A percentile compares a stretch with the other conserved stretches of the same genome.
Evolutionary conservation across 2,329 filamentous ascomycete species (phyloP).

Genomic region (Colletotrichum lini): DNA sequence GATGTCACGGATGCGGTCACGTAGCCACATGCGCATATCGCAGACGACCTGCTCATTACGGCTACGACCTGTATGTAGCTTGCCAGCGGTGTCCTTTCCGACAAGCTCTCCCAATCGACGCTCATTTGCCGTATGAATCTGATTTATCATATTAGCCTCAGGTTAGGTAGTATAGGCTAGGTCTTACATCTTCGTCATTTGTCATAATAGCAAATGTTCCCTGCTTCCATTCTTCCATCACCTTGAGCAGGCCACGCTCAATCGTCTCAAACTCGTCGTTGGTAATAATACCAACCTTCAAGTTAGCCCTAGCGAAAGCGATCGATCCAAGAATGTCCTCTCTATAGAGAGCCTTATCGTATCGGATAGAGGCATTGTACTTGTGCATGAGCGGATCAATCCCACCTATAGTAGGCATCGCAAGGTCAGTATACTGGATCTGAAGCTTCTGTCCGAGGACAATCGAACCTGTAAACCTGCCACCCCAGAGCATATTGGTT

Average conservation of each 20-base stretch:
- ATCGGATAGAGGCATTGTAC: constrained; percentile 87
- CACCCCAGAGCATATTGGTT: constrained; percentile 43
- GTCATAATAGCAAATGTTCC: constrained; percentile 66
- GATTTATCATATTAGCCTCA: constrained; percentile 1
- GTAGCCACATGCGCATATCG: constrained; percentile 82
- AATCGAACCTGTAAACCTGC: constrained; percentile 61
- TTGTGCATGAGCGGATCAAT: constrained; percentile 85
- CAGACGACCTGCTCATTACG: constrained; percentile 82
- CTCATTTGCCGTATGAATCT: constrained; percentile 69
- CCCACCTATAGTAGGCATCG: neutral
- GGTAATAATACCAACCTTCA: constrained; percentile 80
- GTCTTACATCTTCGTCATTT: constrained; percentile 45
- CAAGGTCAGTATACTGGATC: constrained; percentile 1
- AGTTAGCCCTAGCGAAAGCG: constrained; percentile 86
- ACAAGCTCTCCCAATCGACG: constrained; percentile 76
- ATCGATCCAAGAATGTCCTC: constrained; percentile 87
- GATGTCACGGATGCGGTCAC: constrained; percentile 79
- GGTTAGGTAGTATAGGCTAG: neutral
- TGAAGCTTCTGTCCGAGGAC: constrained; percentile 24
- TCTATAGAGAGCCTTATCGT: constrained; percentile 82
- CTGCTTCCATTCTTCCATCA: constrained; percentile 68
- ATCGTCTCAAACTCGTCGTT: constrained; percentile 81
- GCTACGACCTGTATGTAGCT: constrained; percentile 79
- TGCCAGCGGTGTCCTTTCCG: constrained; percentile 78
- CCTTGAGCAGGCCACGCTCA: constrained; percentile 76